Conservation (phyloP, 1,284 basidiomycete species). For the Volvariella surrecta region DNA sequence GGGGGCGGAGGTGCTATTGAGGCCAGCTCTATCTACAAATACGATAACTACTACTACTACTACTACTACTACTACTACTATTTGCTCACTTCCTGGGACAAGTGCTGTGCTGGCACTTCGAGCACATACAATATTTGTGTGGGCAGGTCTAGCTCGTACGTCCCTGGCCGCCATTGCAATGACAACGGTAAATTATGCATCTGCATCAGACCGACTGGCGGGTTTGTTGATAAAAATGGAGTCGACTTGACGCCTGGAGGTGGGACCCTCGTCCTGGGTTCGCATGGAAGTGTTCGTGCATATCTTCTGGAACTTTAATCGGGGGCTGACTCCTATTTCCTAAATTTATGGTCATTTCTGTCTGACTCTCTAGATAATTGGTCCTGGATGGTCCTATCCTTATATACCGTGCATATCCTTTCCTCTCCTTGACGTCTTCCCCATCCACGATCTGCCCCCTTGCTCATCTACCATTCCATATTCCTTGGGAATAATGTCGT, state of each 20-base stretch:
- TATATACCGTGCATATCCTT: constrained; percentile 21
- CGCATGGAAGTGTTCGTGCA: constrained; percentile 32
- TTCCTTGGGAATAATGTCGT: neutral
- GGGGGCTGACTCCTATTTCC: too few species aligned
- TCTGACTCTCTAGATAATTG: too few species aligned
- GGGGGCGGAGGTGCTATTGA: constrained; percentile 36
- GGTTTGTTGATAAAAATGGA: constrained; percentile 39
- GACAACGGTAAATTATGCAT: constrained; percentile 1
- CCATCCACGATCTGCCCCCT: too few species aligned
- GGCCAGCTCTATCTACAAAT: constrained; percentile 36
- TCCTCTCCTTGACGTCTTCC: too few species aligned
- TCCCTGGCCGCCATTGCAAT: constrained; percentile 6
- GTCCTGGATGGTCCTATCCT: constrained; percentile 22
- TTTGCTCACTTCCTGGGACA: constrained; percentile 50
- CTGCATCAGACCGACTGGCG: constrained; percentile 25
- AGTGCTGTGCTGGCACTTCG: constrained; percentile 40
- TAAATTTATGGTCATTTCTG: too few species aligned
- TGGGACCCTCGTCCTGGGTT: constrained; percentile 41
- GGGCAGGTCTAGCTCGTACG: constrained; percentile 36
- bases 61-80: too few species aligned
- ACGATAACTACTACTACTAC: constrained; percentile 36
- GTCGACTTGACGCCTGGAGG: constrained; percentile 39
- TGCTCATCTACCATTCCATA: too few species aligned
- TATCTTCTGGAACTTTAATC: too few species aligned
- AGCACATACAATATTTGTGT: constrained; percentile 56